Evolutionary conservation across 2,329 filamentous ascomycete species (phyloP), one percentile per base, ranked within the genome.

Genomic region (Lachnellula hyalina): DNA sequence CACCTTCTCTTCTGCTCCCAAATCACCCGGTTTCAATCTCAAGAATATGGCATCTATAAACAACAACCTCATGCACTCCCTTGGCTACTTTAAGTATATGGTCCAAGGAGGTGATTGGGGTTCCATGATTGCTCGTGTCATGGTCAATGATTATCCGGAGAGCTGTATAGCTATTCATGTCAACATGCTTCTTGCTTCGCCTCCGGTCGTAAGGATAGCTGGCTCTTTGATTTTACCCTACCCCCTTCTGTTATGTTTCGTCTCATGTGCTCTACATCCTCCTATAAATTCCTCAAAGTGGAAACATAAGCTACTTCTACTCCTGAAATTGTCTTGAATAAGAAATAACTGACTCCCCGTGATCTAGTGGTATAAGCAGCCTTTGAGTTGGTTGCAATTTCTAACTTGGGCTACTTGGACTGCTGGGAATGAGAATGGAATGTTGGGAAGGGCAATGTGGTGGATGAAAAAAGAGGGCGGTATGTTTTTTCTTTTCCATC

Each of bases 91-190:
- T 2, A 73, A 81, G 70, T 87, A 85, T 55, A 75, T 75, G 21
- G 77, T 74, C 1, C 81, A 88, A 70, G 85, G 84, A 58, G 87
- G 87, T 8, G 86, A 90, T 65, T 89, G 85, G 86, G 87, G 86
- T 19, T 82, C 77, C 66, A 76, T 79, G 25, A 52, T 90, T 60
- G 84, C 83, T 17, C 79, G 86, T 3, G 70, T 76, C 14, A 77
- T 90, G 55, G 81, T 78, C 0, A 67, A 79, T 5, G 66, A 79
- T 2, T 88, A 86, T 61, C 82, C 84, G 3, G 58, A 61, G 6
- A 52, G 52, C 44, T 65, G 61, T 52, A 34, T 67, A 7, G 66
- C 58, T 17, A 52, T 60, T 17, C 66, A 67, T 49, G 56, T 65
- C 21, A 69, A 69, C 46, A 65, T 65, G 57, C 38, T 62, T 1